These are phyloP conservation scores for Jimgerdemannia lactiflua DNA, from an alignment of 192 early-diverging fungal species.

Conservation along the genomic window DNA sequence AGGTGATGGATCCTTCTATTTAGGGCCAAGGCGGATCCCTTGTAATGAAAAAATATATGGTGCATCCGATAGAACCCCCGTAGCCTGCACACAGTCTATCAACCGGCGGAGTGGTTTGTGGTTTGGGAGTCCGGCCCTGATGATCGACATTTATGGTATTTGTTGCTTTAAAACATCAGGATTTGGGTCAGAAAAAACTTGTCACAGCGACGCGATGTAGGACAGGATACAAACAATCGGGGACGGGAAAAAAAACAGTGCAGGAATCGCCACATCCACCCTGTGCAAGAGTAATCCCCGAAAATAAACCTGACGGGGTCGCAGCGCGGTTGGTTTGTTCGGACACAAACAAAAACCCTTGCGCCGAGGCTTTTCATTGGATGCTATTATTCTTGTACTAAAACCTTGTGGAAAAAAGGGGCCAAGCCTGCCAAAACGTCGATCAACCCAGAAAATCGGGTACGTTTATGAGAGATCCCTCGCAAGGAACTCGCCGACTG, in stretches of 20 bases:
- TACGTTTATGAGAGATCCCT: too few species aligned
- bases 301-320: not conserved
- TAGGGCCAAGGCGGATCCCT: not conserved
- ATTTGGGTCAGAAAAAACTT: not conserved
- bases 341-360: too few species aligned
- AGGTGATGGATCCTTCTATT: not conserved
- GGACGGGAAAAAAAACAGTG: too few species aligned
- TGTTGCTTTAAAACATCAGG: not conserved
- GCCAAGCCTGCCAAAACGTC: too few species aligned
- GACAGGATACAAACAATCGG: not conserved
- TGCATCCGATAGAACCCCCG: too few species aligned
- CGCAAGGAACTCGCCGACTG: too few species aligned
- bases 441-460: too few species aligned
- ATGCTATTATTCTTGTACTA: too few species aligned
- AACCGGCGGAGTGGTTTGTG: not conserved
- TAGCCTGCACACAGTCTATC: not conserved
- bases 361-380: too few species aligned
- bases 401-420: too few species aligned
- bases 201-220: not conserved
- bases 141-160: not conserved
- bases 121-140: not conserved
- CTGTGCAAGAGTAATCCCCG: not conserved
- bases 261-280: too few species aligned
- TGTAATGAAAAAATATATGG: not conserved
- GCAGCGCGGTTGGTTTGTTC: not conserved